A percentile compares a stretch with the other conserved stretches of the same genome.
phyloP scores from a whole-genome alignment of 441 rosid genomes.

The Euphorbia celastroides region DNA sequence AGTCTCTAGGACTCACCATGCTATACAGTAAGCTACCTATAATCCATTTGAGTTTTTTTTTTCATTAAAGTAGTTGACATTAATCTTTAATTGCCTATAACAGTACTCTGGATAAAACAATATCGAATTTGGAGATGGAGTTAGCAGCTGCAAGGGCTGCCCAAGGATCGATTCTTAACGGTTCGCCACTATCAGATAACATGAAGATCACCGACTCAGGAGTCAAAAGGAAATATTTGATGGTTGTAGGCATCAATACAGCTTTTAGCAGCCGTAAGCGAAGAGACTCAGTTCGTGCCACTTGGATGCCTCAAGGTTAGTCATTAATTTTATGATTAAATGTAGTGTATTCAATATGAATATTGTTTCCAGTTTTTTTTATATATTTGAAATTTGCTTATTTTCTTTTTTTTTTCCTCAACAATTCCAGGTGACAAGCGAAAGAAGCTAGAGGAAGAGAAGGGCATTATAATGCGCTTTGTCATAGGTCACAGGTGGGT shows the following conservation, averaged over 20 bases:
- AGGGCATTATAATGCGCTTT: conserved; percentile 84
- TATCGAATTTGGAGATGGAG: conserved; percentile 77
- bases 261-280: conserved; percentile 57
- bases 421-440: conserved; percentile 54
- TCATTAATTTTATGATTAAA: neutral
- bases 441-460: conserved; percentile 87
- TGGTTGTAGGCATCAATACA: conserved; percentile 74
- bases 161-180: conserved; percentile 76
- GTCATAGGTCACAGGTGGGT: conserved; percentile 89
- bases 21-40: conserved; percentile 53
- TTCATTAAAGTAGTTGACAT: neutral
- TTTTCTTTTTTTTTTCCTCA: neutral
- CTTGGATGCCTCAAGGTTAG: conserved; percentile 97
- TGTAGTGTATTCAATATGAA: neutral
- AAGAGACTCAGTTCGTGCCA: conserved; percentile 83
- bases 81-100: conserved; percentile 19
- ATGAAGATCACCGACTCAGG: conserved; percentile 42
- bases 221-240: conserved; percentile 60
- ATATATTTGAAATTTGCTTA: neutral
- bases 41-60: neutral
- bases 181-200: conserved; percentile 70
- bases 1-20: conserved; percentile 68
- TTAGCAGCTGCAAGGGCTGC: conserved; percentile 77
- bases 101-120: conserved; percentile 78
- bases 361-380: neutral